Percentiles rank a stretch among this genome's conserved stretches.
Conservation (phyloP, 2,329 filamentous ascomycete species). For the Metarhizium anisopliae region DNA sequence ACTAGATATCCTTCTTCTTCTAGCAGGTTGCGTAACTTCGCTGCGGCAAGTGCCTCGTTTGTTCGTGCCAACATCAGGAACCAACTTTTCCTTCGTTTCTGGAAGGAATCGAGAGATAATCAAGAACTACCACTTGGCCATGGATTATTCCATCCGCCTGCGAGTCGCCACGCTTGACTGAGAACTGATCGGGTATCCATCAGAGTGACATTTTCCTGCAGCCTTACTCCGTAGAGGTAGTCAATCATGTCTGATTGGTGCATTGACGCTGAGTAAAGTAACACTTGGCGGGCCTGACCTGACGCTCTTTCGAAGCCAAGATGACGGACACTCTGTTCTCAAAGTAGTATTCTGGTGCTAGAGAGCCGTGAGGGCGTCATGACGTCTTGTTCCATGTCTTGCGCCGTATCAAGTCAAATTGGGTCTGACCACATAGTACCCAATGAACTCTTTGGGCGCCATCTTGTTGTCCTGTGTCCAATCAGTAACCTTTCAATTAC, state of each 20-base stretch:
- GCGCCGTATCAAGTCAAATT: background rate
- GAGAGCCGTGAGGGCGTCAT: background rate
- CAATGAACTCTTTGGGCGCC: background rate
- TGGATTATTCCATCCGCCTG: too few relatives aligned
- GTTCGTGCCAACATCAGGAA: background rate
- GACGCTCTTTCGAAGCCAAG: background rate
- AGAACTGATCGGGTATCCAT: too few relatives aligned
- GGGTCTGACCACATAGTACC: background rate
- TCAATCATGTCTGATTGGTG: background rate
- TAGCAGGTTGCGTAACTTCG: too few relatives aligned
- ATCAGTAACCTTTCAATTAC: background rate
- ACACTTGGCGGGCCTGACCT: background rate
- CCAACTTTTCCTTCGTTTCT: background rate
- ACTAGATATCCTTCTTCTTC: too few relatives aligned
- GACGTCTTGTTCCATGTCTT: background rate
- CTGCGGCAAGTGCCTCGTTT: background rate
- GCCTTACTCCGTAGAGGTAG: background rate
- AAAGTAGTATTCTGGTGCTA: background rate
- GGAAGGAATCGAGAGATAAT: background rate
- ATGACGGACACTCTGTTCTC: background rate
- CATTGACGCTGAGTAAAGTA: background rate
- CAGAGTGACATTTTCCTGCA: background rate
- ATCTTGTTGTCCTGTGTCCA: background rate
- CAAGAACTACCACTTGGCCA: background rate
- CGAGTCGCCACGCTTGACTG: too few relatives aligned